These are phyloP conservation scores for Podaxis sp. DNA, from an alignment of 768 basidiomycete genomes.

Conservation along the genomic window DNA sequence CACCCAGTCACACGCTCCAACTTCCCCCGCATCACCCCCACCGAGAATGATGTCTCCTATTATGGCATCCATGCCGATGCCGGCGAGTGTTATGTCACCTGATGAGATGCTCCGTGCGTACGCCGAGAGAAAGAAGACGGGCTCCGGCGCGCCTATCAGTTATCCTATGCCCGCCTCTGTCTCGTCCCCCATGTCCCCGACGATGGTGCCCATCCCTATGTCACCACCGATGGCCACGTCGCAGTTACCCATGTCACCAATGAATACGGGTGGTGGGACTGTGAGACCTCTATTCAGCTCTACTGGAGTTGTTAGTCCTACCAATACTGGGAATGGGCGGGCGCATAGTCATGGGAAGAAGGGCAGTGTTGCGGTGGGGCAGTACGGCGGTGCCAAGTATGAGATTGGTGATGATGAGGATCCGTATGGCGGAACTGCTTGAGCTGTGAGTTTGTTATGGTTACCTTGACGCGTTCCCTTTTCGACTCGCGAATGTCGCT, in stretches of 20 bases:
- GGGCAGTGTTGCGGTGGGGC: neutral
- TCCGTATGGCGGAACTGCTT: constrained; percentile 6
- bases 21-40: neutral
- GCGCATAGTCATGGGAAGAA: neutral
- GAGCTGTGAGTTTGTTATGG: neutral
- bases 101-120: constrained; percentile 77
- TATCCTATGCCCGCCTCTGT: constrained; percentile 25
- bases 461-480: neutral
- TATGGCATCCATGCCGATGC: constrained; percentile 31
- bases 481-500: neutral
- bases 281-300: neutral
- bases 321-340: neutral
- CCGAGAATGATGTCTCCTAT: constrained; percentile 25
- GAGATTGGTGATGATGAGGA: constrained; percentile 8
- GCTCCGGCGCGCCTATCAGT: constrained; percentile 19
- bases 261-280: neutral
- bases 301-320: constrained; percentile 4
- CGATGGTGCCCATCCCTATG: neutral
- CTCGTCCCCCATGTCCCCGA: constrained; percentile 9
- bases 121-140: constrained; percentile 26
- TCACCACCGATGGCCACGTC: constrained; percentile 1
- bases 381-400: constrained; percentile 1
- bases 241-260: neutral
- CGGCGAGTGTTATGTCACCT: constrained; percentile 47
- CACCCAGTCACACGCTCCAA: constrained; percentile 13